phyloP scores from a whole-genome alignment of 352 stramenopile genomes.

The Globisporangium heterothallicum region DNA sequence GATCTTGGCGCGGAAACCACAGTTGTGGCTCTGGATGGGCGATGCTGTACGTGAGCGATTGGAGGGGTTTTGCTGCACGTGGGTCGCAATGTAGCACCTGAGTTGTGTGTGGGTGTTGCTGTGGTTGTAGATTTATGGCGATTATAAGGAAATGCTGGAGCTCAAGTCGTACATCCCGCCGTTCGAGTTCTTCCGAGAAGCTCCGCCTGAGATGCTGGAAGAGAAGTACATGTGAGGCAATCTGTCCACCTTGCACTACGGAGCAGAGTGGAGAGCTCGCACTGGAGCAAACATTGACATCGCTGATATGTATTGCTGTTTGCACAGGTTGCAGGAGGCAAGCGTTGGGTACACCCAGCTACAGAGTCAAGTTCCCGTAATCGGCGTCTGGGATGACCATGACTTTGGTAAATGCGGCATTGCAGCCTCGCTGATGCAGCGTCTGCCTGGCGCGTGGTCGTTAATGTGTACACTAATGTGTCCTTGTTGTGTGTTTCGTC shows the following conservation, averaged over 20 bases:
- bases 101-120: neutral
- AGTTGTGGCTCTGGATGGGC: slow-evolving; percentile 84
- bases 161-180: slow-evolving; percentile 30
- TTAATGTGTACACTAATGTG: no score
- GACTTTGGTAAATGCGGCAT: slow-evolving; percentile 59
- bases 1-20: slow-evolving; percentile 46
- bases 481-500: neutral
- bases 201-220: slow-evolving; percentile 36
- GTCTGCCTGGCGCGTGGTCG: no score
- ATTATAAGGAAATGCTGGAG: slow-evolving; percentile 50
- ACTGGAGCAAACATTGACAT: neutral
- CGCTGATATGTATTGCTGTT: no score
- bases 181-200: slow-evolving; percentile 51
- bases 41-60: slow-evolving; percentile 48
- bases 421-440: no score
- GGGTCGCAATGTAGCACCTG: no score
- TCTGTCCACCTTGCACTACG: no score
- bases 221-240: slow-evolving; percentile 48
- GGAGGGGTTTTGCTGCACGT: no score
- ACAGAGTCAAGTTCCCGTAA: slow-evolving; percentile 48
- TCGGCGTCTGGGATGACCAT: slow-evolving; percentile 85
- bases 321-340: slow-evolving; percentile 38
- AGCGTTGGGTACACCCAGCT: slow-evolving; percentile 59
- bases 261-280: no score
- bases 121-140: slow-evolving; percentile 57